Evolutionary conservation across 2,329 filamentous ascomycete species (phyloP).

Genomic region (Aspergillus sp.): DNA sequence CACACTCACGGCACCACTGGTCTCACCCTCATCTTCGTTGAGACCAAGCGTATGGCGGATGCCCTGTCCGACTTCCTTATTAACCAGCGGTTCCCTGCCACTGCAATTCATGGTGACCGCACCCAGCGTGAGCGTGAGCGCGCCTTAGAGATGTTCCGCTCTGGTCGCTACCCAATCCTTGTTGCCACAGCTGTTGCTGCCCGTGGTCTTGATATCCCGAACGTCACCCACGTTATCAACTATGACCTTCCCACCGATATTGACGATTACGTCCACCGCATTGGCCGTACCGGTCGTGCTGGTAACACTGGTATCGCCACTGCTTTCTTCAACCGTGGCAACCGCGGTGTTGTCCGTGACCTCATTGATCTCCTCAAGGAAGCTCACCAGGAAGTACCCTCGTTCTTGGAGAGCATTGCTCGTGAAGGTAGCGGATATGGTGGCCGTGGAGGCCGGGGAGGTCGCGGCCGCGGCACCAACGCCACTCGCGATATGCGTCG

Average conservation of each 20-base stretch:
- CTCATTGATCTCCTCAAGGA: constrained; percentile 98
- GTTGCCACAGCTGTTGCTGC: constrained; percentile 97
- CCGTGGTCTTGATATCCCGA: constrained; percentile 87
- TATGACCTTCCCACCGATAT: constrained; percentile 99
- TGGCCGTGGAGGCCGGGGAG: constrained; percentile 70
- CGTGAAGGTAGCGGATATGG: constrained; percentile 85
- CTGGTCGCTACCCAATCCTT: constrained; percentile 89
- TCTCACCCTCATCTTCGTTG: constrained; percentile 95
- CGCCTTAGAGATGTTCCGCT: constrained; percentile 96
- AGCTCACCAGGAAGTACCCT: constrained; percentile 93
- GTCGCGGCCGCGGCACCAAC: constrained; percentile 61
- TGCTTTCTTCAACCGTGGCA: constrained; percentile 99
- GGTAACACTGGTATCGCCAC: constrained; percentile 98
- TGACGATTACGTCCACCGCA: constrained; percentile 98
- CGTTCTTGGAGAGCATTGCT: constrained; percentile 95
- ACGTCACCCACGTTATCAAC: constrained; percentile 97
- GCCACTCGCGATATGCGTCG: constrained; percentile 91
- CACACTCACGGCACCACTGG: constrained; percentile 82
- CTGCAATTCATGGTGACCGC: constrained; percentile 96
- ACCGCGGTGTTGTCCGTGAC: constrained; percentile 95
- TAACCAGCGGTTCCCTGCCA: constrained; percentile 97
- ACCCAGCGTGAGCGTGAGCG: constrained; percentile 99
- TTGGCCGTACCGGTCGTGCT: constrained; percentile 99
- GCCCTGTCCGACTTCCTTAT: constrained; percentile 96
- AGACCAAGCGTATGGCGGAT: constrained; percentile 99